Evolutionary conservation across 345 rosid species (phyloP), one percentile per base, ranked within the genome.

Genomic region (Arabidopsis arenosa): DNA sequence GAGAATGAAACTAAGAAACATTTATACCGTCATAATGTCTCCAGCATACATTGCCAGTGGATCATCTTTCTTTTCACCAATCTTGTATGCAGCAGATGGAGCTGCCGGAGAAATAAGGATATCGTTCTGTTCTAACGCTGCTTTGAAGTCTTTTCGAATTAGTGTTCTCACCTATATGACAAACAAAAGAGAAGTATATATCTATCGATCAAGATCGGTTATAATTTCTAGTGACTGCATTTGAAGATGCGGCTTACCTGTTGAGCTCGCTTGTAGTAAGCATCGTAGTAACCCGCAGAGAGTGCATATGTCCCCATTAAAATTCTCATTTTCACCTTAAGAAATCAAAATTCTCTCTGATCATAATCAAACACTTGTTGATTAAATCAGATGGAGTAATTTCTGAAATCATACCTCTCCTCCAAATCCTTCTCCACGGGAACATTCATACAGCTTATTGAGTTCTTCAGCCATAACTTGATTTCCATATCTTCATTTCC

Each of bases 271-370:
- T 88, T 93, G 83, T 93, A 91, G 75, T 91, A 91, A 47, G 97
- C 96, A 83, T 93, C 95, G 75, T 93, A 93, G 80, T 91, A 93
- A 66, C 97, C 98, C 18, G 96, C 90, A 58, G 97, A 93, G 57
- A 93, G 91, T 61, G 92, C 98, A 80, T 91, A 93, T 26, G 97
- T 90, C 82, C 98, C 98, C 97, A 91, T 93, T 82, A 93, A 76
- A 68, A 93, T 91, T 82, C 98, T 87, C 97, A 85, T 93, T 83
- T 93, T 91, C 53, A 93, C 97, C 97, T 93, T 83, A 23, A 23
- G 67, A 78, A 5, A 37, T 4, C 9, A 5, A 47, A 55, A 17
- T 0, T 4, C 7, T 23, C 5, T 21, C 3, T 33, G 12, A 51
- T 72, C 58, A 59, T 11, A 21, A 32, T 36, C 45, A 37, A 30